Evolutionary conservation across 2,329 filamentous ascomycete genomes (phyloP).

Genomic region (Coleophoma cylindrospora): DNA sequence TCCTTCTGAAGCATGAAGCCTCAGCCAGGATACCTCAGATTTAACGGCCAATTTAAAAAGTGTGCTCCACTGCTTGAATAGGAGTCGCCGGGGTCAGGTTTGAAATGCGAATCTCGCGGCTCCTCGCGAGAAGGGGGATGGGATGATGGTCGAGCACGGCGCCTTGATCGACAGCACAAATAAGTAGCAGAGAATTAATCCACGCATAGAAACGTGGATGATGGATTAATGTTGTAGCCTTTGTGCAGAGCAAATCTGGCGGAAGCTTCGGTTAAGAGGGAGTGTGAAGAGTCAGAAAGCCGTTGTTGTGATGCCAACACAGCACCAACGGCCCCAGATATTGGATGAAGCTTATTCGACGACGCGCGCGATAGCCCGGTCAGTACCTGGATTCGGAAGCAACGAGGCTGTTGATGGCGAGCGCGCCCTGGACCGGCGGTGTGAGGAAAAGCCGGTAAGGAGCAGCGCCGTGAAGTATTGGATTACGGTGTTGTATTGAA

Average conservation of each 20-base stretch:
- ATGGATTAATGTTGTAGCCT: no score
- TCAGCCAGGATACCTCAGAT: not conserved
- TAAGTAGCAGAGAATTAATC: no score
- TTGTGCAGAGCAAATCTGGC: not conserved
- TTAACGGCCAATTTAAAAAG: constrained; percentile 1
- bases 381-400: not conserved
- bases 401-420: constrained; percentile 3
- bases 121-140: not conserved
- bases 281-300: constrained; percentile 1
- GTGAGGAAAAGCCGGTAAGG: not conserved
- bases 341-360: constrained; percentile 14
- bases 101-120: not conserved
- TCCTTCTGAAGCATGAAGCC: constrained; percentile 12
- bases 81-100: not conserved
- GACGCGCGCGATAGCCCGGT: constrained; percentile 4
- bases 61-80: not conserved
- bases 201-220: no score
- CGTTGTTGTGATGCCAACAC: constrained; percentile 18
- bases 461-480: no score
- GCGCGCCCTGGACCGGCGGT: not conserved
- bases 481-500: no score
- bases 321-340: constrained; percentile 3
- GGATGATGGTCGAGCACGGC: no score
- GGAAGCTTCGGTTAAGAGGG: constrained; percentile 5
- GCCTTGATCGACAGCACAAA: not conserved